Base-by-base conservation (phyloP, 2,329 filamentous ascomycete species). In the Berkeleyomyces basicola region DNA sequence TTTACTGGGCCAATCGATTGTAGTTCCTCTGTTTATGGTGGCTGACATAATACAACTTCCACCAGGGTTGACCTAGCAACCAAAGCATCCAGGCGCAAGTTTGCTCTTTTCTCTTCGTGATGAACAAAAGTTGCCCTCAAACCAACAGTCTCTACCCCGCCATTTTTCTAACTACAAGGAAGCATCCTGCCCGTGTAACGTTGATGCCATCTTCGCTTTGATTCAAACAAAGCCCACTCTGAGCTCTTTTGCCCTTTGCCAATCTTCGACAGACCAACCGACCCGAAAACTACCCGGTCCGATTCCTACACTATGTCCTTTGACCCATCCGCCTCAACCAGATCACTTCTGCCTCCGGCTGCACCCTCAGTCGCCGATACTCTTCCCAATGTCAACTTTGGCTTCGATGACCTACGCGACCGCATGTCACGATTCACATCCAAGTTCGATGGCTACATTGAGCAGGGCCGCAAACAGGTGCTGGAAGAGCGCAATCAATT, bases 401-500 rank as follows among this genome's bases (percentile, higher is more conserved):
- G 90, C 64, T 97, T 97, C 73, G 91, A 97, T 69, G 90, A 96
- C 68, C 76, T 99, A 71, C 91, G 92, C 74, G 90, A 92, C 70
- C 88, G 90, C 74, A 97, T 99, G 93, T 82, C 86, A 61, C 89
- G 88, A 66, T 99, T 99, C 72, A 96, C 88, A 0, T 81, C 83
- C 7, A 87, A 84, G 68, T 99, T 99, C 69, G 93, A 99, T 71
- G 84, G 85, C 0, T 97, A 96, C 69, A 96, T 99, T 66, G 92
- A 96, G 70, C 85, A 88, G 67, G 90, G 91, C 0, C 82, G 92
- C 59, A 95, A 95, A 73, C 83, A 88, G 61, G 89, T 97, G 0
- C 73, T 97, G 6, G 90, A 96, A 70, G 91, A 97, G 77, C 84
- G 90, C 70, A 97, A 96, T 70, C 86, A 95, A 66, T 99, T 96